Evolutionary conservation across 2,329 filamentous ascomycete species (phyloP).

Genomic region (Neopestalotiopsis rosae): DNA sequence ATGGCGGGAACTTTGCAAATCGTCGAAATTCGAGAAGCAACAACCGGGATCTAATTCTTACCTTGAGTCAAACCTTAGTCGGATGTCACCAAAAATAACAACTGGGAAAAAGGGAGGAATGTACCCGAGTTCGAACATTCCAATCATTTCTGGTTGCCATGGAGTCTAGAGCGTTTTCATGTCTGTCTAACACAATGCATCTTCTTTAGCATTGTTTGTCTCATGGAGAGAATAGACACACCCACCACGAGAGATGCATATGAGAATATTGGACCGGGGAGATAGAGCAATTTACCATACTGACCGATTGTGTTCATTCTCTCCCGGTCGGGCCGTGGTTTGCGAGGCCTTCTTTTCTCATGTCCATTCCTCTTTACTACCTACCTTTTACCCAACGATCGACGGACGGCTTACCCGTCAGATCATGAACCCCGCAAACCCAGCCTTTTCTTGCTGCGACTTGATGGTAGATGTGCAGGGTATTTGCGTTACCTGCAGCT

Average conservation of each 20-base stretch:
- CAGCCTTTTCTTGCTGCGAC: neutral
- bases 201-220: neutral
- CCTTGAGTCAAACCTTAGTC: conserved; percentile 2
- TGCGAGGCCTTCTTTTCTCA: neutral
- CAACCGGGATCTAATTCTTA: neutral
- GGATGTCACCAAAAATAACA: neutral
- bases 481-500: neutral
- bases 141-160: neutral
- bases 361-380: neutral
- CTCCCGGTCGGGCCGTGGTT: neutral
- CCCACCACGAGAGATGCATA: neutral
- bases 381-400: neutral
- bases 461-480: neutral
- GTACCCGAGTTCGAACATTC: neutral
- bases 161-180: neutral
- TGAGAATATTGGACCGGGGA: neutral
- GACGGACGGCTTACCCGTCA: neutral
- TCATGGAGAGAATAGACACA: neutral
- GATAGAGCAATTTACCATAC: neutral
- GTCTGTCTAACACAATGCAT: too few relatives aligned
- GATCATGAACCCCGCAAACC: neutral
- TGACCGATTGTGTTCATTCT: neutral
- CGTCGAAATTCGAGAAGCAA: neutral
- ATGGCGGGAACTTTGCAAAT: neutral
- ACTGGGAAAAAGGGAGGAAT: neutral